Evolutionary conservation across 1,139 yeast genomes (phyloP).

Genomic region (Saccharomycopsis crataegensis): DNA sequence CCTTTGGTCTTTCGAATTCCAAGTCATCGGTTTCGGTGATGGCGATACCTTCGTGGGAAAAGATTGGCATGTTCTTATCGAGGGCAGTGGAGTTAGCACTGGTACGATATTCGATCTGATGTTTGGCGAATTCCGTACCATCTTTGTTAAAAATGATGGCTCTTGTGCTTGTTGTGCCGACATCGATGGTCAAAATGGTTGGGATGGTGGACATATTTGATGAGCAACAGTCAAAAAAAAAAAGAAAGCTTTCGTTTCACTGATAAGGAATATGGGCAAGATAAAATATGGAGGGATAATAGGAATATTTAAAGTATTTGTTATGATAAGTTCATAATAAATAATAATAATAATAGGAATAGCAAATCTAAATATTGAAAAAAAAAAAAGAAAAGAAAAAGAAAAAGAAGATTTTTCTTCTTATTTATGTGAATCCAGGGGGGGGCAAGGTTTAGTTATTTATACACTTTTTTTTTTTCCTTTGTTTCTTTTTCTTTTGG

Average conservation of each 20-base stretch:
- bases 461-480: too few relatives aligned
- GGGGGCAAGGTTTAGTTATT: too few relatives aligned
- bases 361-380: too few relatives aligned
- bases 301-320: background rate
- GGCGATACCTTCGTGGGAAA: conserved; percentile 70
- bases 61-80: conserved; percentile 44
- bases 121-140: conserved; percentile 77
- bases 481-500: too few relatives aligned
- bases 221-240: background rate
- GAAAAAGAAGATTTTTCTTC: too few relatives aligned
- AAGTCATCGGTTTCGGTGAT: conserved; percentile 50
- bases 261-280: background rate
- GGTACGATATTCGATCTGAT: conserved; percentile 85
- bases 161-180: conserved; percentile 93
- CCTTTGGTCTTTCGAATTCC: conserved; percentile 49
- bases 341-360: too few relatives aligned
- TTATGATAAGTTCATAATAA: background rate
- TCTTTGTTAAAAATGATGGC: conserved; percentile 69
- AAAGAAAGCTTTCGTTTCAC: too few relatives aligned
- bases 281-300: background rate
- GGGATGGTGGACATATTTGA: conserved; percentile 28
- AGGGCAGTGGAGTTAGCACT: conserved; percentile 48
- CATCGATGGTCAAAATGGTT: conserved; percentile 70
- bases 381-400: too few relatives aligned
- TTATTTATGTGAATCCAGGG: too few relatives aligned